Conservation (phyloP, 306 rosid genomes). For the Dryas drummondii region DNA sequence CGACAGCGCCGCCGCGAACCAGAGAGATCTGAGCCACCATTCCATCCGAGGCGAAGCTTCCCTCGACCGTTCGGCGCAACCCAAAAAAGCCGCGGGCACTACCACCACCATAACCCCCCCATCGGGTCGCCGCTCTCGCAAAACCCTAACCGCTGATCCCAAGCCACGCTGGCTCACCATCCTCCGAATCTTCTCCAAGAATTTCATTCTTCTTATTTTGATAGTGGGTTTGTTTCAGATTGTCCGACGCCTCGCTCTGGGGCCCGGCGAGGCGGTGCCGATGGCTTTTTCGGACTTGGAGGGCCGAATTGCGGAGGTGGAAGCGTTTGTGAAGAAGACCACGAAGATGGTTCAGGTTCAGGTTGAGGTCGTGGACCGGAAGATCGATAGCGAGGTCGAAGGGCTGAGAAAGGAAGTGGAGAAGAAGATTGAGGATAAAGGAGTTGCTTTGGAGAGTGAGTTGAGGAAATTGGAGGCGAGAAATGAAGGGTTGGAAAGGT, state of each 20-base stretch:
- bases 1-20: constrained; percentile 27
- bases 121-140: constrained; percentile 41
- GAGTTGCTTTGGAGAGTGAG: constrained; percentile 38
- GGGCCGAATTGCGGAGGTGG: constrained; percentile 72
- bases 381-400: constrained; percentile 59
- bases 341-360: constrained; percentile 73
- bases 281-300: constrained; percentile 63
- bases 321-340: constrained; percentile 56
- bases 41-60: constrained; percentile 66
- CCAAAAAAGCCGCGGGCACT: constrained; percentile 41
- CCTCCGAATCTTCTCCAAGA: constrained; percentile 54
- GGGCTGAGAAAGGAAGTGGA: constrained; percentile 60
- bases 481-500: constrained; percentile 56
- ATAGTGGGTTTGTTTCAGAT: constrained; percentile 61
- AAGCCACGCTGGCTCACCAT: constrained; percentile 73
- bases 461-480: constrained; percentile 57
- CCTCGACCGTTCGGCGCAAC: constrained; percentile 43
- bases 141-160: constrained; percentile 31
- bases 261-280: constrained; percentile 42
- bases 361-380: constrained; percentile 77
- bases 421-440: constrained; percentile 53
- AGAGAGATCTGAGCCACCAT: constrained; percentile 75
- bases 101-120: constrained; percentile 40
- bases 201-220: constrained; percentile 45
- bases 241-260: constrained; percentile 36